Conservation (phyloP, 2,329 filamentous ascomycete species). For the Neofusicoccum parvum region DNA sequence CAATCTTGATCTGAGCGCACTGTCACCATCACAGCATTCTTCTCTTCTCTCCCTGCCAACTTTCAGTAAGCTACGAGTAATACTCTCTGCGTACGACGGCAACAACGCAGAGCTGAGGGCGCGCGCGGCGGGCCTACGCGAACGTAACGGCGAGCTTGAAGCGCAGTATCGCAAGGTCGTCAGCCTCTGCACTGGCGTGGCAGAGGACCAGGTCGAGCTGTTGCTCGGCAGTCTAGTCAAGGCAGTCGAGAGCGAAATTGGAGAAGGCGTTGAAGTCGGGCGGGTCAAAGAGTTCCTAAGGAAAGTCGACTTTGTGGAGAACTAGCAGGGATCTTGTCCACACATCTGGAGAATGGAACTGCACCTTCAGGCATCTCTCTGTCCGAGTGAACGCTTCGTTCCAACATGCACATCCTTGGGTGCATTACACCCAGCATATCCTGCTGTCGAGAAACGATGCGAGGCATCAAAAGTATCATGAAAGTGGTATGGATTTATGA, state of each 20-base stretch:
- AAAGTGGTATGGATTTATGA: too few relatives aligned
- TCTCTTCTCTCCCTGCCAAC: constrained; percentile 27
- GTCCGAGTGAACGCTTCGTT: too few relatives aligned
- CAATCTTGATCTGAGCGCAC: constrained; percentile 24
- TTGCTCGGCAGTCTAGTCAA: constrained; percentile 78
- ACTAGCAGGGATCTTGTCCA: neutral
- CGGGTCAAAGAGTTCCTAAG: constrained; percentile 78
- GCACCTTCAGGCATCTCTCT: too few relatives aligned
- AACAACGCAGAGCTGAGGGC: constrained; percentile 69
- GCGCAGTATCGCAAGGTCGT: constrained; percentile 88
- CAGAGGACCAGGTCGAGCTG: constrained; percentile 76
- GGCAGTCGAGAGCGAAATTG: constrained; percentile 82
- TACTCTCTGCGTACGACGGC: constrained; percentile 68
- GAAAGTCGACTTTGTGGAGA: constrained; percentile 68
- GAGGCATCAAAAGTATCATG: too few relatives aligned
- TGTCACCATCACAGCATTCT: constrained; percentile 18
- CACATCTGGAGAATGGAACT: too few relatives aligned
- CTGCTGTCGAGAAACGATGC: too few relatives aligned
- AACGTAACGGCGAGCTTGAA: constrained; percentile 80
- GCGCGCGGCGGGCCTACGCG: constrained; percentile 71
- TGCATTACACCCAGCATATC: too few relatives aligned
- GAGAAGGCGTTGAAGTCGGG: constrained; percentile 70
- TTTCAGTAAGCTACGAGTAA: constrained; percentile 58
- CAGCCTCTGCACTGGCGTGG: constrained; percentile 78
- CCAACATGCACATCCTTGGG: too few relatives aligned